phyloP scores from a whole-genome alignment of 2,329 filamentous ascomycete genomes.

The Metarhizium album region DNA sequence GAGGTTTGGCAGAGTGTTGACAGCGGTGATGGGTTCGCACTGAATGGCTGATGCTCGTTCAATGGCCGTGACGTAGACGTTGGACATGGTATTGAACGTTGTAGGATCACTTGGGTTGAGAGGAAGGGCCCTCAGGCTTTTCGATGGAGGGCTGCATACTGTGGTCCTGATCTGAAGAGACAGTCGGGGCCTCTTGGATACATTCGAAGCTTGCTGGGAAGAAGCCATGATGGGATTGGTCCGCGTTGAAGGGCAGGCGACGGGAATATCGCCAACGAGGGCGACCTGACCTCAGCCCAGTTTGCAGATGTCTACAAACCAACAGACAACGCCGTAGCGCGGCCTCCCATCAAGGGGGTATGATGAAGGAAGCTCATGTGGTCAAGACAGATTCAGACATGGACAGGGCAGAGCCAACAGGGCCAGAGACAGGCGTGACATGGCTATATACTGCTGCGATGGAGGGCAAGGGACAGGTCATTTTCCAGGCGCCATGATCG shows the following conservation, averaged over 20 bases:
- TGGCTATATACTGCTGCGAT: conserved; percentile 3
- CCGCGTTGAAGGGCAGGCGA: neutral
- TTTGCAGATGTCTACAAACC: neutral
- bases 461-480: neutral
- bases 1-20: conserved; percentile 29
- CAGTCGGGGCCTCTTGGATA: conserved; percentile 41
- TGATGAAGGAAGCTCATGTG: neutral
- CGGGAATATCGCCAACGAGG: neutral
- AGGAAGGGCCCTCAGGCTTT: conserved; percentile 20
- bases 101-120: conserved; percentile 49
- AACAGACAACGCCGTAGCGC: neutral
- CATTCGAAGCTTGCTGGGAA: conserved; percentile 13
- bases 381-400: neutral
- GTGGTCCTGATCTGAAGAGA: conserved; percentile 43
- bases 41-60: conserved; percentile 43
- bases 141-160: conserved; percentile 24
- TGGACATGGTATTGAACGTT: conserved; percentile 55
- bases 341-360: neutral
- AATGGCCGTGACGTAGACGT: conserved; percentile 53
- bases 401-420: neutral
- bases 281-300: neutral
- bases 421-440: neutral
- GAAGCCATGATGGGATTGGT: conserved; percentile 11
- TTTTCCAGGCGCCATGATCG: neutral
- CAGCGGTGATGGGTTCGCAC: conserved; percentile 36